Percentiles rank a stretch among this genome's conserved stretches.
These are phyloP conservation scores for Fonsecaea nubica DNA, from an alignment of 2,329 filamentous ascomycete species.

Conservation along the genomic window DNA sequence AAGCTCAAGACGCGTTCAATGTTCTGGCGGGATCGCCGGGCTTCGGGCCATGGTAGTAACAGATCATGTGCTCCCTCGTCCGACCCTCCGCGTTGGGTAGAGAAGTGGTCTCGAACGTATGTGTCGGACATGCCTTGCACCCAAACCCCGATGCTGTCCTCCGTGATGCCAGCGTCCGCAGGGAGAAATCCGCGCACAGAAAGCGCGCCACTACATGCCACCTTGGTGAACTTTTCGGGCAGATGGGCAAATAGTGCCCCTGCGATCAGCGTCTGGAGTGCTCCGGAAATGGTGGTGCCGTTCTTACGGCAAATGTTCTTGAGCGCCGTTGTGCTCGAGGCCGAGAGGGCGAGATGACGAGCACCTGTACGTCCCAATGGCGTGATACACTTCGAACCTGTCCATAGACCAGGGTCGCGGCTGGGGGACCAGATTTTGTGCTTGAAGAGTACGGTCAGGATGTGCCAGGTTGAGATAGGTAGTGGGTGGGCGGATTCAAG, in stretches of 20 bases:
- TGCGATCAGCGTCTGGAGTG: constrained; percentile 50
- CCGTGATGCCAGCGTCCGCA: constrained; percentile 43
- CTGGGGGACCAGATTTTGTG: constrained; percentile 31
- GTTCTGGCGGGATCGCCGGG: constrained; percentile 43
- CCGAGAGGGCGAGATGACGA: constrained; percentile 41
- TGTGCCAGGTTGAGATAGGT: constrained; percentile 15
- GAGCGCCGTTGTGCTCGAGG: constrained; percentile 42
- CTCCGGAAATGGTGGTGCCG: constrained; percentile 51
- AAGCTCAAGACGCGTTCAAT: constrained; percentile 42
- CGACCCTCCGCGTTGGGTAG: neutral
- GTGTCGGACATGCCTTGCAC: constrained; percentile 46
- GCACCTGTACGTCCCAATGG: constrained; percentile 35
- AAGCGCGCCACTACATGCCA: constrained; percentile 47
- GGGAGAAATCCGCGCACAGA: constrained; percentile 50
- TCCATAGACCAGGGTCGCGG: constrained; percentile 47
- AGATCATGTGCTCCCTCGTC: constrained; percentile 24
- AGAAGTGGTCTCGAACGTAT: constrained; percentile 40
- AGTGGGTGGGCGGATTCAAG: constrained; percentile 22
- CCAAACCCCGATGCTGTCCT: constrained; percentile 49
- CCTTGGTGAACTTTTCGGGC: constrained; percentile 41
- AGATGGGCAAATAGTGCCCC: constrained; percentile 47
- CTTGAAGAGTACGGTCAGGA: constrained; percentile 49
- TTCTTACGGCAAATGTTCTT: constrained; percentile 47
- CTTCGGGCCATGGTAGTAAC: constrained; percentile 45
- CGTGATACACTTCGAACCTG: constrained; percentile 45